Base-by-base conservation (phyloP, 768 basidiomycete species). In the Cyathus striatus region DNA sequence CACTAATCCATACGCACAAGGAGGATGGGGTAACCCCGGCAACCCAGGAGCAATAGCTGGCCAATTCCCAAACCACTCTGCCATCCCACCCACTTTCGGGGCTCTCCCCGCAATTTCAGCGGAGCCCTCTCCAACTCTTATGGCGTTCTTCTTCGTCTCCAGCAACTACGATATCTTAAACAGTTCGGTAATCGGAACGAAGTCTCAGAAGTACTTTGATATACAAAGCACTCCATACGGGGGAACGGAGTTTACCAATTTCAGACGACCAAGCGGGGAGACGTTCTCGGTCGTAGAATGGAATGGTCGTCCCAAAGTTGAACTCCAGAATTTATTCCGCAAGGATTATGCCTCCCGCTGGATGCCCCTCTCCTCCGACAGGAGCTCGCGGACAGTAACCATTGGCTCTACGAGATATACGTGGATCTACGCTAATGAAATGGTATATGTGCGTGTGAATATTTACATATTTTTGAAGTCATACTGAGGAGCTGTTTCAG, bases 1-100 rank as follows among this genome's bases (percentile, higher is more conserved):
- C 35, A 37, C 14, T 12, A 37, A 37, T 37, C 35, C 35, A n/a
- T 37, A 37, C 35, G 35, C 35, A 3, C 35, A 37, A 37, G 35
- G 35, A 3, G 35, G 35, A 14, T 37, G 35, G 35, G 16, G 12
- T 20, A 37, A 37, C 14, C 21, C 14, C 18, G 10, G 10, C 35
- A 37, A 37, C 18, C 18, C 35, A 37, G 21, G 10, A 12, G 2
- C 35, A 14, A 12, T 37, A 3, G 18, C 13, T 37, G 4, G 14
- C 5, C 35, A 37, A 37, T n/a, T n/a, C n/a, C 18, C 35, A 13
- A 14, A 37, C 10, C 10, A 20, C n/a, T n/a, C 13, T 18, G 18
- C 35, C 13, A 13, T n/a, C n/a, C 10, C 35, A n/a, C 35, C 35
- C 18, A 37, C 35, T 20, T 37, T 37, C 35, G 35, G 35, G n/a